Evolutionary conservation across 257 asterid genomes (phyloP).

Genomic region (Euphrasia confusa): DNA sequence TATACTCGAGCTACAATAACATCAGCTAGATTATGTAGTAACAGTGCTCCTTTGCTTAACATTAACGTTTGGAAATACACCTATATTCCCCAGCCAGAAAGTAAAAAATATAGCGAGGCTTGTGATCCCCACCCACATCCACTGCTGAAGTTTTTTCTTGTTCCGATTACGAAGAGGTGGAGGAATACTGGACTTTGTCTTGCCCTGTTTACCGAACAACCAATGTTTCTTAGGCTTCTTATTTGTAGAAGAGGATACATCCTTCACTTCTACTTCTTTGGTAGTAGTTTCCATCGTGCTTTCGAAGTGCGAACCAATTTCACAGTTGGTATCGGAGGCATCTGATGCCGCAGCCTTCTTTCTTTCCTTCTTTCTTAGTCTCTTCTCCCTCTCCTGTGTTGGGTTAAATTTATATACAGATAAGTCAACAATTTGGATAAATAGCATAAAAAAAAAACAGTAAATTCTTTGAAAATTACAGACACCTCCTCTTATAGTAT

Average conservation of each 20-base stretch:
- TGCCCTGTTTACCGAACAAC: conserved; percentile 46
- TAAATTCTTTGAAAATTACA: background rate
- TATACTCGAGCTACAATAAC: conserved; percentile 1
- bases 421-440: background rate
- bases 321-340: conserved; percentile 35
- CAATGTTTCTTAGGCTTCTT: conserved; percentile 44
- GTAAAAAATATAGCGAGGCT: conserved; percentile 42
- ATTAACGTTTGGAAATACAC: conserved; percentile 49
- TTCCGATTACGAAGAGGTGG: conserved; percentile 79
- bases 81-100: conserved; percentile 74
- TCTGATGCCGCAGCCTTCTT: conserved; percentile 51
- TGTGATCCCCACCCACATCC: conserved; percentile 61
- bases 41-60: conserved; percentile 39
- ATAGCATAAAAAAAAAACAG: background rate
- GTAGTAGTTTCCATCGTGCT: conserved; percentile 27
- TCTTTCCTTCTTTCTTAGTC: conserved; percentile 78
- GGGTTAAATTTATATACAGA: conserved; percentile 17
- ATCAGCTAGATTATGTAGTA: conserved; percentile 13
- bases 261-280: conserved; percentile 49
- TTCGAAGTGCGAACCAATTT: conserved; percentile 41
- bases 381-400: conserved; percentile 84
- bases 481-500: background rate
- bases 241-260: conserved; percentile 21
- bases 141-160: conserved; percentile 73
- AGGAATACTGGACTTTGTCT: conserved; percentile 56